These are phyloP conservation scores for Trichomonascaceae sp. DNA, from an alignment of 1,139 yeast genomes.

Conservation along the genomic window DNA sequence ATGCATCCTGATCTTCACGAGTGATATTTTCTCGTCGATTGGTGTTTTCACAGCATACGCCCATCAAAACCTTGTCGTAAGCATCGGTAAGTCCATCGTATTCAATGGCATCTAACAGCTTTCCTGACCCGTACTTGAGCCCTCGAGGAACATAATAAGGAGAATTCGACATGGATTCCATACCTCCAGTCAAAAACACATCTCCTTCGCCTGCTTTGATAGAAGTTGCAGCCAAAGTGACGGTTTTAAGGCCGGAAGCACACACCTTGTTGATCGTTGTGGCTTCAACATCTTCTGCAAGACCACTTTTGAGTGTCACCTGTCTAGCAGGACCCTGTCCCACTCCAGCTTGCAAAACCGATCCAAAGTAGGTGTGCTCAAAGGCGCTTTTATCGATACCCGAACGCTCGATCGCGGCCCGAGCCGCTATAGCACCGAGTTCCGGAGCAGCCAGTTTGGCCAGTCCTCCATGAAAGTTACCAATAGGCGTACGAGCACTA, in stretches of 20 bases:
- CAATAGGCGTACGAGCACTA: conserved; percentile 55
- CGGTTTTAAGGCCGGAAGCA: conserved; percentile 55
- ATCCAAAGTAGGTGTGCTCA: conserved; percentile 52
- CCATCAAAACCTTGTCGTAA: conserved; percentile 53
- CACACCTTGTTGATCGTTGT: conserved; percentile 58
- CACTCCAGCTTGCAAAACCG: conserved; percentile 52
- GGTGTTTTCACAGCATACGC: conserved; percentile 58
- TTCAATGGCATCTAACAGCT: conserved; percentile 47
- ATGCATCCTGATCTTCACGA: conserved; percentile 53
- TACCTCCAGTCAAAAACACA: conserved; percentile 56
- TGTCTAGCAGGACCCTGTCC: conserved; percentile 66
- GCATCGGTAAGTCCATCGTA: conserved; percentile 55
- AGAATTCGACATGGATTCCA: conserved; percentile 57
- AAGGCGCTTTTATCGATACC: conserved; percentile 45
- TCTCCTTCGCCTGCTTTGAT: conserved; percentile 50
- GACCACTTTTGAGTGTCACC: conserved; percentile 54
- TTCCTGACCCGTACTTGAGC: conserved; percentile 47
- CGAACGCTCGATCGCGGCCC: conserved; percentile 49
- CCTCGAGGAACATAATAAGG: conserved; percentile 41
- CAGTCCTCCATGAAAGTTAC: conserved; percentile 51
- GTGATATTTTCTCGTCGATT: conserved; percentile 46
- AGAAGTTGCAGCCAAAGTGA: conserved; percentile 50
- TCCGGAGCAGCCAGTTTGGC: conserved; percentile 47
- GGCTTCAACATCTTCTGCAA: conserved; percentile 48
- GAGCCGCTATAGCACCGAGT: conserved; percentile 52